A percentile compares a stretch with the other conserved stretches of the same genome.
These are phyloP conservation scores for Pseudevernia furfuracea DNA, from an alignment of 495 filamentous ascomycete species.

Conservation along the genomic window DNA sequence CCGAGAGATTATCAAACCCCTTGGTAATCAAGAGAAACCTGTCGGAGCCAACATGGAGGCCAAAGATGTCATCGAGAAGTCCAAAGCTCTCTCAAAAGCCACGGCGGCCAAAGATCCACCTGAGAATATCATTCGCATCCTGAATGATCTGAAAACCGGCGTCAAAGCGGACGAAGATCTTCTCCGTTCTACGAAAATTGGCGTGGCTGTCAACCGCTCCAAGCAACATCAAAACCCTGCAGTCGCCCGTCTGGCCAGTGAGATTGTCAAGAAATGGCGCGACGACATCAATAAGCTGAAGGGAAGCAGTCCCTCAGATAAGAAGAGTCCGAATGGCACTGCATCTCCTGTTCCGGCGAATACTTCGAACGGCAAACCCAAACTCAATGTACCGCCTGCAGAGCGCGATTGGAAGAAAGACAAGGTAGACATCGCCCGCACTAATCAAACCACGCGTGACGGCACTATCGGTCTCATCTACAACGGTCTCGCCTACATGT, in stretches of 20 bases:
- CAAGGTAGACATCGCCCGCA: slow-evolving; percentile 61
- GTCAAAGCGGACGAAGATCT: slow-evolving; percentile 82
- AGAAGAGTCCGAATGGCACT: slow-evolving; percentile 37
- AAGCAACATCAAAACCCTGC: slow-evolving; percentile 66
- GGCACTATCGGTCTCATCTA: slow-evolving; percentile 86
- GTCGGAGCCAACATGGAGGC: slow-evolving; percentile 56
- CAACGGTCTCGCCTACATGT: slow-evolving; percentile 50
- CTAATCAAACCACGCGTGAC: slow-evolving; percentile 63
- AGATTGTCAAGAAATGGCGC: slow-evolving; percentile 85
- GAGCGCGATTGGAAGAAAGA: slow-evolving; percentile 76
- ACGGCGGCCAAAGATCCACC: slow-evolving; percentile 58
- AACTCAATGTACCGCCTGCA: slow-evolving; percentile 64
- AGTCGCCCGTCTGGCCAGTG: slow-evolving; percentile 63
- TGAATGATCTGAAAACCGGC: slow-evolving; percentile 69
- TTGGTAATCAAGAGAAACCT: not conserved
- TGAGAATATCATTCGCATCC: slow-evolving; percentile 54
- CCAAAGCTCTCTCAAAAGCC: slow-evolving; percentile 71
- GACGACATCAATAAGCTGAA: slow-evolving; percentile 70
- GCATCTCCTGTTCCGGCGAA: slow-evolving; percentile 28
- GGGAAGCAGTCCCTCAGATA: slow-evolving; percentile 43
- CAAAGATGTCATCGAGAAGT: slow-evolving; percentile 65
- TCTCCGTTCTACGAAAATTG: slow-evolving; percentile 75
- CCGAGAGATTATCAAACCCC: not conserved
- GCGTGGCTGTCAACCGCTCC: slow-evolving; percentile 78
- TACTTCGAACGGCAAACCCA: slow-evolving; percentile 32